These are phyloP conservation scores for Neofusicoccum sp. DNA, from an alignment of 2,329 filamentous ascomycete genomes.

Conservation along the genomic window DNA sequence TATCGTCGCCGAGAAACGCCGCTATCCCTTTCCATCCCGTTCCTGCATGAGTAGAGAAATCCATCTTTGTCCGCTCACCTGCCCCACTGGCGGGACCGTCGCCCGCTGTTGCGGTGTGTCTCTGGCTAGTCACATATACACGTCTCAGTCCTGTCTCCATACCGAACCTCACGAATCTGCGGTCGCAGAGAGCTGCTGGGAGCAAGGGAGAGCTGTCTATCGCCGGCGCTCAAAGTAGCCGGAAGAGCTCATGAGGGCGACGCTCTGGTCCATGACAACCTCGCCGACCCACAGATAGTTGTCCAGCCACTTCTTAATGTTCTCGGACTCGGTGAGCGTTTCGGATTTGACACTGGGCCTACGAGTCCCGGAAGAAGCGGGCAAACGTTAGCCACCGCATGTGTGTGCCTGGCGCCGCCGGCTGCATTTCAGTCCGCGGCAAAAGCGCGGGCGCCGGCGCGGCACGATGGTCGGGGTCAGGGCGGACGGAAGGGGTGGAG, in stretches of 20 bases:
- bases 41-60: background rate
- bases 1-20: conserved; percentile 14
- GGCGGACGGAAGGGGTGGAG: conserved; percentile 22
- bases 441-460: conserved; percentile 10
- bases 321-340: conserved; percentile 77
- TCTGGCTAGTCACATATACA: background rate
- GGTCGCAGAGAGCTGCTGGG: background rate
- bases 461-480: conserved; percentile 20
- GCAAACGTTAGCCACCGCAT: conserved; percentile 44
- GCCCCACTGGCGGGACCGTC: background rate
- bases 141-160: background rate
- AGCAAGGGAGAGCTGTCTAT: conserved; percentile 37
- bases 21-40: background rate
- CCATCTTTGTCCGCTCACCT: background rate
- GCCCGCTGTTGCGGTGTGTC: background rate
- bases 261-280: conserved; percentile 97
- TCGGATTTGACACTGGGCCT: conserved; percentile 85
- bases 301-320: conserved; percentile 83
- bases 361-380: conserved; percentile 40
- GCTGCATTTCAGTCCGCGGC: background rate
- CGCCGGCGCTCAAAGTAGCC: conserved; percentile 89
- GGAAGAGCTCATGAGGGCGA: conserved; percentile 84
- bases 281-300: conserved; percentile 93
- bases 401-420: conserved; percentile 4
- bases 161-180: background rate